phyloP scores from a whole-genome alignment of 164 flowering plant species.

The Malania oleifera region DNA sequence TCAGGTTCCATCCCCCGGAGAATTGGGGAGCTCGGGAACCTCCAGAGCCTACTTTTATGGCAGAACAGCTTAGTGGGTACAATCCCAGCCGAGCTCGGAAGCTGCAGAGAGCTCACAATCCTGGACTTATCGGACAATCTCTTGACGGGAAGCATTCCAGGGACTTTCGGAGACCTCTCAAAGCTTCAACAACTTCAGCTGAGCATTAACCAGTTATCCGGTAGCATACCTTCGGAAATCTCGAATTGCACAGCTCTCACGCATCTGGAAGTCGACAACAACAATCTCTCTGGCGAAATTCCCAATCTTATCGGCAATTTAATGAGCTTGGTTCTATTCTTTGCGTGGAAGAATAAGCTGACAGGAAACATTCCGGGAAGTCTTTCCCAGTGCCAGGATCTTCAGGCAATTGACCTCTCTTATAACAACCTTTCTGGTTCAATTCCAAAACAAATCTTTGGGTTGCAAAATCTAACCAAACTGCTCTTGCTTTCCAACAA shows the following conservation, averaged over 20 bases:
- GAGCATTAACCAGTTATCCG: slow-evolving; percentile 72
- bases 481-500: slow-evolving; percentile 75
- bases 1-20: slow-evolving; percentile 68
- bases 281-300: slow-evolving; percentile 68
- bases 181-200: slow-evolving; percentile 71
- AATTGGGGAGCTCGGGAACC: slow-evolving; percentile 63
- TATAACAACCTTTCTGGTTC: slow-evolving; percentile 63
- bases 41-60: slow-evolving; percentile 70
- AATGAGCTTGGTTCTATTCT: slow-evolving; percentile 62
- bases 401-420: slow-evolving; percentile 89
- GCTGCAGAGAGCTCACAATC: slow-evolving; percentile 51
- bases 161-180: slow-evolving; percentile 50
- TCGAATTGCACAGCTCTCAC: slow-evolving; percentile 55
- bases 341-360: slow-evolving; percentile 80
- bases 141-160: slow-evolving; percentile 69
- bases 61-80: slow-evolving; percentile 81
- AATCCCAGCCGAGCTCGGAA: slow-evolving; percentile 78
- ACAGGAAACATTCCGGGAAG: slow-evolving; percentile 68
- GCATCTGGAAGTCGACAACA: slow-evolving; percentile 83
- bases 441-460: slow-evolving; percentile 63
- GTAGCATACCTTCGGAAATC: slow-evolving; percentile 60
- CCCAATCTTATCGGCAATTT: slow-evolving; percentile 56
- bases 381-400: slow-evolving; percentile 57
- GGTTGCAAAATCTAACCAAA: slow-evolving; percentile 71
- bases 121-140: slow-evolving; percentile 76